These are phyloP conservation scores for Sordaria brevicollis DNA, from an alignment of 495 filamentous ascomycete species.

Conservation along the genomic window DNA sequence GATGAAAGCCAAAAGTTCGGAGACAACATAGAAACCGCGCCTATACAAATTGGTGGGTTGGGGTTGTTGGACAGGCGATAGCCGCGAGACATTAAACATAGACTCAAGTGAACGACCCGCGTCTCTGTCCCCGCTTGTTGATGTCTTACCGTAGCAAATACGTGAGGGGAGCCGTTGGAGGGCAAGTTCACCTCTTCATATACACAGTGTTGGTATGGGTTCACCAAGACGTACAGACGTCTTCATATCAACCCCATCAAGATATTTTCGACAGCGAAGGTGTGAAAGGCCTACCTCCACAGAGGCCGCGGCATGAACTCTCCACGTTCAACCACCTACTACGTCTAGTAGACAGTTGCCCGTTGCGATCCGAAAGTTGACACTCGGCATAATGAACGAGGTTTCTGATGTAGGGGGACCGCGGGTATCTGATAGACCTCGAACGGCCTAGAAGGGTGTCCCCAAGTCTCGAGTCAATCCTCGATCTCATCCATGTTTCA, in stretches of 20 bases:
- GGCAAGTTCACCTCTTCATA: neutral
- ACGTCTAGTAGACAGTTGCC: too few relatives aligned
- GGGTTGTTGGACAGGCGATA: neutral
- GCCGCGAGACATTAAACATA: neutral
- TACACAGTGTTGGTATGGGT: neutral
- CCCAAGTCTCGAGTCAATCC: neutral
- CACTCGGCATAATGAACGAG: neutral
- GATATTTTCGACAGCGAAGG: neutral
- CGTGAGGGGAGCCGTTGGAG: neutral
- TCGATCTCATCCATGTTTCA: neutral
- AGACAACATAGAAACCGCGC: neutral
- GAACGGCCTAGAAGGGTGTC: neutral
- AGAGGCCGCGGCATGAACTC: neutral
- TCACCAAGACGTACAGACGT: neutral
- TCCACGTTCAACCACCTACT: neutral
- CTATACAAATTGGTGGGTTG: neutral
- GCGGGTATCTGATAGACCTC: neutral
- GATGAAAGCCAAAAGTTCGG: neutral
- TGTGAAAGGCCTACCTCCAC: neutral
- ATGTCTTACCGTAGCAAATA: neutral
- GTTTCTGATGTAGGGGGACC: neutral
- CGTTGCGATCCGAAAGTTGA: neutral
- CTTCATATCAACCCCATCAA: neutral
- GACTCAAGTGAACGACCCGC: neutral
- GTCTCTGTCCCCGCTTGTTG: neutral